Conservation (phyloP, 2,329 filamentous ascomycete genomes). For the Mollisiaceae sp. region DNA sequence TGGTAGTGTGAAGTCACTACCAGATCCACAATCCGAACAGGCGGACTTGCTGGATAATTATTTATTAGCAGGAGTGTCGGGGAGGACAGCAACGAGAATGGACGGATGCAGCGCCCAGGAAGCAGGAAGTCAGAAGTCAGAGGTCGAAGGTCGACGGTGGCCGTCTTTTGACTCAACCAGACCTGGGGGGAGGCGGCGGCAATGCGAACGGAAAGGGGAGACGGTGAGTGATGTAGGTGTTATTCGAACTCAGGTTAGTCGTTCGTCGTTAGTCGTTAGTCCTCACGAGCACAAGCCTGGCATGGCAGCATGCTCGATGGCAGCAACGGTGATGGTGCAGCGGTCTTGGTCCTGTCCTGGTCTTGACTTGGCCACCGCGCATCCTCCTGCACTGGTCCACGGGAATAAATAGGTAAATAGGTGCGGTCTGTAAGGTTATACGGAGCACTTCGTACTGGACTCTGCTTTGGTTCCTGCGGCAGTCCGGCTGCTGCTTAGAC, state of each 20-base stretch:
- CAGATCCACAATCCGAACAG: background rate
- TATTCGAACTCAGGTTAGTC: too few relatives aligned
- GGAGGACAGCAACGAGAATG: background rate
- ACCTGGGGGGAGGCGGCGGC: background rate
- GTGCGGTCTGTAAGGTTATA: too few relatives aligned
- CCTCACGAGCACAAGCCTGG: background rate
- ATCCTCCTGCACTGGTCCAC: background rate
- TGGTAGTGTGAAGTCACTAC: background rate
- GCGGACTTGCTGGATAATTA: background rate
- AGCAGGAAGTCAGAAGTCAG: too few relatives aligned
- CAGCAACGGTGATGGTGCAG: background rate
- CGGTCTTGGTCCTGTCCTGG: background rate
- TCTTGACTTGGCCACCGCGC: background rate
- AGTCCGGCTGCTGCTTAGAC: conserved; percentile 14
- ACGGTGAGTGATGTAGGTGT: conserved; percentile 22
- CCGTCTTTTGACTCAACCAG: background rate
- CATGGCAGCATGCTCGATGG: background rate
- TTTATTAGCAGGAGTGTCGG: background rate
- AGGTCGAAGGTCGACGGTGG: background rate
- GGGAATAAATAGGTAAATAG: too few relatives aligned
- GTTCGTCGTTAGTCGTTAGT: too few relatives aligned
- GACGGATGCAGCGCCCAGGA: background rate
- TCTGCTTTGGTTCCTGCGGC: conserved; percentile 18
- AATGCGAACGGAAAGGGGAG: background rate
- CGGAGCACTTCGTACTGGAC: too few relatives aligned